phyloP scores from a whole-genome alignment of 1,284 basidiomycete species.

The Cryptococcus hybrid region DNA sequence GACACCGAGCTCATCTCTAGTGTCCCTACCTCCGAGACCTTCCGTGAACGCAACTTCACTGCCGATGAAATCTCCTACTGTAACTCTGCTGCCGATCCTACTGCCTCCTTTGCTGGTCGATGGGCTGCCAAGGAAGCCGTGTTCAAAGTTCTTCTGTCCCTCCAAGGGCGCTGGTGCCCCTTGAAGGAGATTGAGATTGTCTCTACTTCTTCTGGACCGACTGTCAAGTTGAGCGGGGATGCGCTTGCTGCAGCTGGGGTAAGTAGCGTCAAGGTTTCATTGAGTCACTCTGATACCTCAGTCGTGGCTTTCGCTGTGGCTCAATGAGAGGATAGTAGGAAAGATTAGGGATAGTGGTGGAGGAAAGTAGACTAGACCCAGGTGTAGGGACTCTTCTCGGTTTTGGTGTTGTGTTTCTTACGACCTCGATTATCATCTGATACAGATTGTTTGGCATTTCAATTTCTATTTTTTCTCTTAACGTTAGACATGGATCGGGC shows the following conservation, averaged over 20 bases:
- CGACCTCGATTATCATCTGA: no score
- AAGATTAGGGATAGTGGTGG: no score
- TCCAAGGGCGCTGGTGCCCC: slow-evolving; percentile 85
- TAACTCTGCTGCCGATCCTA: slow-evolving; percentile 75
- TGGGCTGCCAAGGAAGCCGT: slow-evolving; percentile 98
- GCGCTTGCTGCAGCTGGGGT: slow-evolving; percentile 69
- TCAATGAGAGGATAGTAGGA: no score
- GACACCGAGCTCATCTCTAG: slow-evolving; percentile 81
- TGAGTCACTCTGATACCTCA: slow-evolving; percentile 66
- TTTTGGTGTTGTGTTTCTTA: no score
- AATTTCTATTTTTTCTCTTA: not conserved
- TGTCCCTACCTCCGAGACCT: slow-evolving; percentile 87
- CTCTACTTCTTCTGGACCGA: slow-evolving; percentile 55
- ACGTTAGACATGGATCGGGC: no score
- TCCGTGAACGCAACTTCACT: slow-evolving; percentile 91
- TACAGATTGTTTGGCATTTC: no score
- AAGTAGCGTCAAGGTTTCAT: slow-evolving; percentile 77
- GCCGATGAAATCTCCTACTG: slow-evolving; percentile 85
- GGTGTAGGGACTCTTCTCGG: no score
- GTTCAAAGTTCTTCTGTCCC: slow-evolving; percentile 93
- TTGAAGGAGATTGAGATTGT: slow-evolving; percentile 98
- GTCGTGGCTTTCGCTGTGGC: slow-evolving; percentile 51
- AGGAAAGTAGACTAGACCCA: no score
- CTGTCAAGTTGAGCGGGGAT: slow-evolving; percentile 73
- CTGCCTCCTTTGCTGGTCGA: slow-evolving; percentile 89